Conservation (phyloP, 257 asterid genomes). For the Euphrasia confusa region DNA sequence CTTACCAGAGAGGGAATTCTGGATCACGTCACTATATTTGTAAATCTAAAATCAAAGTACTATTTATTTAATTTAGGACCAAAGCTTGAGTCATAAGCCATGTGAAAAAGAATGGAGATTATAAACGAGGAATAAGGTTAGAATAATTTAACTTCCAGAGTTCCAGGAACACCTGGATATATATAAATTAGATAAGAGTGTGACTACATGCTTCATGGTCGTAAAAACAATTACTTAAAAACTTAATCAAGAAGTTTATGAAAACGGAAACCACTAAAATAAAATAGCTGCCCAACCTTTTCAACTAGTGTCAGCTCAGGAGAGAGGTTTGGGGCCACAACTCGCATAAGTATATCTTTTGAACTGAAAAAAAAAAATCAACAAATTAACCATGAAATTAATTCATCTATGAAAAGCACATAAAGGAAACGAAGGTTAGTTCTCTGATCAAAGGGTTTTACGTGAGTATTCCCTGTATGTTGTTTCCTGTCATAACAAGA, state of each 20-base stretch:
- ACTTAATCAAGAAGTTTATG: slow-evolving; percentile 13
- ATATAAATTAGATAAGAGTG: background rate
- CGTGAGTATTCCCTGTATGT: slow-evolving; percentile 91
- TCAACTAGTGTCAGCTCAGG: slow-evolving; percentile 86
- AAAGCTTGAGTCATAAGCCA: background rate
- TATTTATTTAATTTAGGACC: slow-evolving; percentile 1
- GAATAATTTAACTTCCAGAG: background rate
- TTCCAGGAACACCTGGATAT: slow-evolving; percentile 2
- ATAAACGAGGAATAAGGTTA: background rate
- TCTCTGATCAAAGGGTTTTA: slow-evolving; percentile 26
- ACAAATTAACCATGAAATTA: slow-evolving; percentile 27
- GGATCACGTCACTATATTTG: slow-evolving; percentile 13
- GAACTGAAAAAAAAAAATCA: slow-evolving; percentile 56
- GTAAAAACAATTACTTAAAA: background rate
- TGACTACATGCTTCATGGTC: background rate
- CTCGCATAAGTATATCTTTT: slow-evolving; percentile 82
- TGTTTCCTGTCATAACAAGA: slow-evolving; percentile 57
- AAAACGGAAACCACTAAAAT: slow-evolving; percentile 19
- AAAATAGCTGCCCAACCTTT: slow-evolving; percentile 50
- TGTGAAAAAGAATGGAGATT: slow-evolving; percentile 7
- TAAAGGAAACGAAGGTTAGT: background rate
- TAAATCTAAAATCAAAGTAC: slow-evolving; percentile 1
- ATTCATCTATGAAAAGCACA: background rate
- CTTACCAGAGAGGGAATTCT: slow-evolving; percentile 15
- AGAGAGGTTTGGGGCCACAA: slow-evolving; percentile 82